Percentiles rank a stretch among this genome's conserved stretches.
Evolutionary conservation across 768 basidiomycete species (phyloP).

Genomic region (Pilatotrama ljubarskyi): DNA sequence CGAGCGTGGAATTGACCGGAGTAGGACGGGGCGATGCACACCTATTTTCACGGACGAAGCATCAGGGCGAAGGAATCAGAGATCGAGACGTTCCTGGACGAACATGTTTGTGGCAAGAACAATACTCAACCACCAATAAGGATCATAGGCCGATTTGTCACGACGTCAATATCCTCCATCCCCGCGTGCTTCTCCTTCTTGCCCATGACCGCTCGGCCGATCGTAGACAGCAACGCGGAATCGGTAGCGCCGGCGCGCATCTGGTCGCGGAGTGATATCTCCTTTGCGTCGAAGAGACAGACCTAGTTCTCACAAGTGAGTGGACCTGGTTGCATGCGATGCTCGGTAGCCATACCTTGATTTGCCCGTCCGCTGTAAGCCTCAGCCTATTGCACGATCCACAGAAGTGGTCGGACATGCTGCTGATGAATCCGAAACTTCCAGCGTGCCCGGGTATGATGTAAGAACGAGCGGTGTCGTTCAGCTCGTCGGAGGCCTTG

Average conservation of each 20-base stretch:
- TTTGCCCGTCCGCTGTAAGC: slow-evolving; percentile 87
- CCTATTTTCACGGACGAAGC: slow-evolving; percentile 7
- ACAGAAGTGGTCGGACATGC: slow-evolving; percentile 94
- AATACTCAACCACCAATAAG: slow-evolving; percentile 87
- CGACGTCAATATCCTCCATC: slow-evolving; percentile 78
- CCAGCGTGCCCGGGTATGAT: slow-evolving; percentile 69
- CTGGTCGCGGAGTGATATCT: slow-evolving; percentile 77
- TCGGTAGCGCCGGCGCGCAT: slow-evolving; percentile 68
- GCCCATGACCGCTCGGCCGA: slow-evolving; percentile 62
- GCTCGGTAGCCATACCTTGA: slow-evolving; percentile 55
- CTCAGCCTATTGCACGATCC: slow-evolving; percentile 80
- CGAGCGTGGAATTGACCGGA: slow-evolving; percentile 14
- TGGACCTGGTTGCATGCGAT: background rate
- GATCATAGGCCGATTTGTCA: slow-evolving; percentile 86
- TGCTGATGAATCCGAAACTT: slow-evolving; percentile 84
- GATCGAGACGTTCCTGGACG: slow-evolving; percentile 11
- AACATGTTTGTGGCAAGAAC: slow-evolving; percentile 28
- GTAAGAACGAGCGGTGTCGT: slow-evolving; percentile 84
- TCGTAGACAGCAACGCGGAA: slow-evolving; percentile 56
- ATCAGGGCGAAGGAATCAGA: slow-evolving; percentile 17
- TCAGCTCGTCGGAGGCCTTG: slow-evolving; percentile 63
- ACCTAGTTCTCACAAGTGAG: slow-evolving; percentile 44
- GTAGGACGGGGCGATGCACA: slow-evolving; percentile 9
- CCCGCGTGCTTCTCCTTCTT: slow-evolving; percentile 85
- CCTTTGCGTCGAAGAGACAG: slow-evolving; percentile 83